Percentiles rank a stretch among this genome's conserved stretches.
These are phyloP conservation scores for Nasturtium officinale DNA, from an alignment of 345 rosid genomes.

Conservation along the genomic window DNA sequence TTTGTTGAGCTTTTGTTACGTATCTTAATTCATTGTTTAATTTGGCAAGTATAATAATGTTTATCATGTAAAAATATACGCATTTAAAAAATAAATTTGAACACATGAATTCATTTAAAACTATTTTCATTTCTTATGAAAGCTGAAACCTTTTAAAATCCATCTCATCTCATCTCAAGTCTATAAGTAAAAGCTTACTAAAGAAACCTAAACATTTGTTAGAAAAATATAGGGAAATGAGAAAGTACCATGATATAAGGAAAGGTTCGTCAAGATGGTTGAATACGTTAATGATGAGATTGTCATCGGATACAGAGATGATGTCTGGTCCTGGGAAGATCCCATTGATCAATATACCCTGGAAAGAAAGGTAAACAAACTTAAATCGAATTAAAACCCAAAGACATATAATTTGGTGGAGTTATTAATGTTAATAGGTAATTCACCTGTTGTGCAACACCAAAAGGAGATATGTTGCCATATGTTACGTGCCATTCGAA, in stretches of 20 bases:
- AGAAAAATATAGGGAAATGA: background rate
- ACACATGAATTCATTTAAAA: background rate
- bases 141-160: background rate
- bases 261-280: slow-evolving; percentile 70
- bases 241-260: slow-evolving; percentile 42
- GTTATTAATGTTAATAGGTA: background rate
- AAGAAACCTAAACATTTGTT: background rate
- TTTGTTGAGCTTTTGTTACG: background rate
- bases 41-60: too few species aligned
- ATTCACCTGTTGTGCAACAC: slow-evolving; percentile 22
- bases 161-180: background rate
- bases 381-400: background rate
- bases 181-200: background rate
- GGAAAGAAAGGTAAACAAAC: background rate
- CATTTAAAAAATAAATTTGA: background rate
- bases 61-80: background rate
- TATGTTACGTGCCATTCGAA: slow-evolving; percentile 35
- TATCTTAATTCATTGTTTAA: too few species aligned
- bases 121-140: background rate
- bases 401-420: background rate
- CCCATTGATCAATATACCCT: slow-evolving; percentile 42
- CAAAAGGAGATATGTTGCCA: slow-evolving; percentile 30
- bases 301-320: slow-evolving; percentile 65
- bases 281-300: slow-evolving; percentile 67
- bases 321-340: slow-evolving; percentile 76